Evolutionary conservation across 768 basidiomycete genomes (phyloP).

Genomic region (Termitomyces sp.): DNA sequence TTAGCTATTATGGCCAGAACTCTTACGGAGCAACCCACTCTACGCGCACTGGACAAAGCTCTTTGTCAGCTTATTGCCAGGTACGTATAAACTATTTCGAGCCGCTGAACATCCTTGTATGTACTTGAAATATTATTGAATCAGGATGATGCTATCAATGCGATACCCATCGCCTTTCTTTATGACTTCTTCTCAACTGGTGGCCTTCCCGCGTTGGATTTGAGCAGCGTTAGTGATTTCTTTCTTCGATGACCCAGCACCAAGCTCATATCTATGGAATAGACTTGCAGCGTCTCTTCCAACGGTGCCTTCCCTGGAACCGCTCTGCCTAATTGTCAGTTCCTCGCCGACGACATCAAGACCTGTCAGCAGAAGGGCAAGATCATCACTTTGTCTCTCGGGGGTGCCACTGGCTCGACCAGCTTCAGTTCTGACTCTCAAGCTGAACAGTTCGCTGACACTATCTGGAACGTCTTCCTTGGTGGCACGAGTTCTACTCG

Average conservation of each 20-base stretch:
- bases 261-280: background rate
- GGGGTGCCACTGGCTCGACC: slow-evolving; percentile 47
- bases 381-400: slow-evolving; percentile 41
- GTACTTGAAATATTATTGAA: background rate
- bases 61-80: slow-evolving; percentile 46
- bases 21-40: slow-evolving; percentile 49
- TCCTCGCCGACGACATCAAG: slow-evolving; percentile 50
- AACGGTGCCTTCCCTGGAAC: slow-evolving; percentile 48
- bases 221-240: slow-evolving; percentile 42
- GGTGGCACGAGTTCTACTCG: slow-evolving; percentile 52
- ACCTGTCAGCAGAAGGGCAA: slow-evolving; percentile 54
- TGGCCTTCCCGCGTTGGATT: slow-evolving; percentile 50
- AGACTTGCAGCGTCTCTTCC: slow-evolving; percentile 43
- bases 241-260: background rate
- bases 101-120: background rate
- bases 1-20: slow-evolving; percentile 50
- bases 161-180: slow-evolving; percentile 57
- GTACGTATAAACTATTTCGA: slow-evolving; percentile 19
- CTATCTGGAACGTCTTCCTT: slow-evolving; percentile 65
- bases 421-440: slow-evolving; percentile 45
- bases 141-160: slow-evolving; percentile 52
- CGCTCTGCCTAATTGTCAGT: slow-evolving; percentile 50
- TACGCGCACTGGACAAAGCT: slow-evolving; percentile 32
- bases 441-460: slow-evolving; percentile 46
- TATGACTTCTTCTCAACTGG: slow-evolving; percentile 55